Conservation (phyloP, 2,329 filamentous ascomycete genomes). For the Aspergillus intermedius region DNA sequence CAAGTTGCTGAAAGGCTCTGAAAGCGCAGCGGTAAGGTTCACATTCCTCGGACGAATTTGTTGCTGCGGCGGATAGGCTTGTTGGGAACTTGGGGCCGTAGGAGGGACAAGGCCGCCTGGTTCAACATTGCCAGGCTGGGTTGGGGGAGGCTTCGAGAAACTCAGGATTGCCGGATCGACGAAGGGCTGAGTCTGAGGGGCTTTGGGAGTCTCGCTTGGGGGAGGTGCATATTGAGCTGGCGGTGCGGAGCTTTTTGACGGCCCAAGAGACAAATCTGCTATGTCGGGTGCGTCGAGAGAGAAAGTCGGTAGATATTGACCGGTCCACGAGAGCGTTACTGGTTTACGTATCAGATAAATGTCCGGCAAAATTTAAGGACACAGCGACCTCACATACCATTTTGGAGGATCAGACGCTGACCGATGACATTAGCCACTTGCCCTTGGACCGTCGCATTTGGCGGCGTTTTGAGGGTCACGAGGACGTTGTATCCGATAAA, state of each 20-base stretch:
- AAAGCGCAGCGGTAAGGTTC: constrained; percentile 34
- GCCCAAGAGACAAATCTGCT: constrained; percentile 44
- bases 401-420: constrained; percentile 61
- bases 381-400: constrained; percentile 51
- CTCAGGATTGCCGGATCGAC: constrained; percentile 80
- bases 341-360: constrained; percentile 18
- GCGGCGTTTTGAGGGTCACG: constrained; percentile 63
- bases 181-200: constrained; percentile 46
- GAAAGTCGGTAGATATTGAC: constrained; percentile 48
- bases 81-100: constrained; percentile 20
- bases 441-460: constrained; percentile 60
- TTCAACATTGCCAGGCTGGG: constrained; percentile 1
- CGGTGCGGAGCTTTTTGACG: constrained; percentile 10
- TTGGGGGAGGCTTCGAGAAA: constrained; percentile 40
- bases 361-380: not conserved
- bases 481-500: constrained; percentile 73
- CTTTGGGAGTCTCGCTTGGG: constrained; percentile 17
- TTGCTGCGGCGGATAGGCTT: constrained; percentile 7
- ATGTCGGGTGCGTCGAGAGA: constrained; percentile 54
- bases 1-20: constrained; percentile 41
- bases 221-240: constrained; percentile 14
- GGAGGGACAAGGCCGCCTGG: constrained; percentile 10
- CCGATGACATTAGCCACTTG: constrained; percentile 65
- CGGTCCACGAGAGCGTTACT: constrained; percentile 46
- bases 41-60: constrained; percentile 19